Percentiles rank a stretch among this genome's conserved stretches.
Evolutionary conservation across 2,329 filamentous ascomycete species (phyloP).

Genomic region (Dactylella cylindrospora): DNA sequence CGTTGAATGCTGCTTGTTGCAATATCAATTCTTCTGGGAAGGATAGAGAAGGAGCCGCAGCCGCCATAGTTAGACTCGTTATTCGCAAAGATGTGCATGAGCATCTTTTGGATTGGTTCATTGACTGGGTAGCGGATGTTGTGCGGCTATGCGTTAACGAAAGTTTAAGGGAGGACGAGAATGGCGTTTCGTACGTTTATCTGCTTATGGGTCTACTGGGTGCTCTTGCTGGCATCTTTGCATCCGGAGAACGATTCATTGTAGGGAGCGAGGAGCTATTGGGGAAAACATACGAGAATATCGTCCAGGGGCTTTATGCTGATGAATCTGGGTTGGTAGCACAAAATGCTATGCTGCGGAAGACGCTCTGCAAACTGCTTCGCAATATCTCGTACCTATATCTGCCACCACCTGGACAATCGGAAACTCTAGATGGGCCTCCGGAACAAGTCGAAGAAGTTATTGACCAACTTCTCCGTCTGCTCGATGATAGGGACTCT

Average conservation of each 20-base stretch:
- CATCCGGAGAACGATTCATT: slow-evolving; percentile 44
- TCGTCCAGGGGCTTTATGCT: slow-evolving; percentile 21
- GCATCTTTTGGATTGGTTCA: slow-evolving; percentile 66
- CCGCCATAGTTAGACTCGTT: slow-evolving; percentile 76
- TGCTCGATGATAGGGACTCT: slow-evolving; percentile 81
- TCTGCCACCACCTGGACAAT: slow-evolving; percentile 24
- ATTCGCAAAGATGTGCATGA: slow-evolving; percentile 85
- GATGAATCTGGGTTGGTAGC: slow-evolving; percentile 28
- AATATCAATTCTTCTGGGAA: slow-evolving; percentile 77
- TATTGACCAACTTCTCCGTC: slow-evolving; percentile 77
- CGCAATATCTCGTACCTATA: slow-evolving; percentile 37
- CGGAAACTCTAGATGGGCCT: slow-evolving; percentile 21
- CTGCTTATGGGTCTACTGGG: slow-evolving; percentile 46
- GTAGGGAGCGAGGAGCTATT: slow-evolving; percentile 15
- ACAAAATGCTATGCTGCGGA: slow-evolving; percentile 39
- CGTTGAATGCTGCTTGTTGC: slow-evolving; percentile 29
- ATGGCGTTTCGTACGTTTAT: slow-evolving; percentile 44
- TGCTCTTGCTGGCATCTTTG: slow-evolving; percentile 46
- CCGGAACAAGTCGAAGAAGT: slow-evolving; percentile 65
- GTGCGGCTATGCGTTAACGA: slow-evolving; percentile 26
- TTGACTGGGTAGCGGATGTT: slow-evolving; percentile 29
- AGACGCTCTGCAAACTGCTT: slow-evolving; percentile 33
- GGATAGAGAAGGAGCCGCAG: slow-evolving; percentile 83
- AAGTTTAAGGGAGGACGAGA: slow-evolving; percentile 23
- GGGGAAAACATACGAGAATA: slow-evolving; percentile 25